Conservation (phyloP, 2,329 filamentous ascomycete genomes). For the Verticillium dahliae region DNA sequence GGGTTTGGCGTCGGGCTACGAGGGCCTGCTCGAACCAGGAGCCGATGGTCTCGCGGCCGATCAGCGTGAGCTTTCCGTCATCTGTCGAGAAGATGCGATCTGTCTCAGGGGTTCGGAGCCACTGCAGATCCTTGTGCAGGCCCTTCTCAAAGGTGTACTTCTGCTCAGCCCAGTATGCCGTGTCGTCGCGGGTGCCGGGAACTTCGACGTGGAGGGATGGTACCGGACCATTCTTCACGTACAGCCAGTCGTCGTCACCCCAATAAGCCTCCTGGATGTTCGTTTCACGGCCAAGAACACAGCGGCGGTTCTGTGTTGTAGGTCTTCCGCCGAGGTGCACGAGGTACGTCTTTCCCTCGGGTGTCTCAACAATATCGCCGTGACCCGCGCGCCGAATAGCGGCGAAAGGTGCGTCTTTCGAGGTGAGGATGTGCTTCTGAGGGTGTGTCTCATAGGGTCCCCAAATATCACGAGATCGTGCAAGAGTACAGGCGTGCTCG, state of each 20-base stretch:
- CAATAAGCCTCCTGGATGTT: conserved; percentile 54
- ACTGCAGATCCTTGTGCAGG: conserved; percentile 48
- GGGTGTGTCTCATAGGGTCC: conserved; percentile 58
- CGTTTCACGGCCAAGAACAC: conserved; percentile 49
- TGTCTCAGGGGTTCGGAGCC: conserved; percentile 48
- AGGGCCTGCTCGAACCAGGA: conserved; percentile 55
- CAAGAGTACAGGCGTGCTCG: conserved; percentile 54
- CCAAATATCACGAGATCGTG: conserved; percentile 44
- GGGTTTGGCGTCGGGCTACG: conserved; percentile 47
- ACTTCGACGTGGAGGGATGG: conserved; percentile 47
- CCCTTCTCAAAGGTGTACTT: conserved; percentile 38
- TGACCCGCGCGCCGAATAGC: conserved; percentile 47
- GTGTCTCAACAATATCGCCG: conserved; percentile 47
- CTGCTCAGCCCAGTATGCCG: conserved; percentile 40
- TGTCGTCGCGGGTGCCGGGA: conserved; percentile 39
- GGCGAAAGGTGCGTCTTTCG: conserved; percentile 40
- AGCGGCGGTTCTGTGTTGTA: conserved; percentile 42
- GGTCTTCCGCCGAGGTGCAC: conserved; percentile 48
- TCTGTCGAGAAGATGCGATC: conserved; percentile 42
- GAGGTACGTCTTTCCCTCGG: conserved; percentile 44
- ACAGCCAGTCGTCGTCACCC: conserved; percentile 58
- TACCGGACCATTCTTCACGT: conserved; percentile 51
- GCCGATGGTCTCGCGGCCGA: conserved; percentile 45
- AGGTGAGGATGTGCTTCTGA: conserved; percentile 48
- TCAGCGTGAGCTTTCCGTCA: conserved; percentile 34